These are phyloP conservation scores for Chlorella ohadii DNA, from an alignment of 139 green algal genomes.

Conservation along the genomic window DNA sequence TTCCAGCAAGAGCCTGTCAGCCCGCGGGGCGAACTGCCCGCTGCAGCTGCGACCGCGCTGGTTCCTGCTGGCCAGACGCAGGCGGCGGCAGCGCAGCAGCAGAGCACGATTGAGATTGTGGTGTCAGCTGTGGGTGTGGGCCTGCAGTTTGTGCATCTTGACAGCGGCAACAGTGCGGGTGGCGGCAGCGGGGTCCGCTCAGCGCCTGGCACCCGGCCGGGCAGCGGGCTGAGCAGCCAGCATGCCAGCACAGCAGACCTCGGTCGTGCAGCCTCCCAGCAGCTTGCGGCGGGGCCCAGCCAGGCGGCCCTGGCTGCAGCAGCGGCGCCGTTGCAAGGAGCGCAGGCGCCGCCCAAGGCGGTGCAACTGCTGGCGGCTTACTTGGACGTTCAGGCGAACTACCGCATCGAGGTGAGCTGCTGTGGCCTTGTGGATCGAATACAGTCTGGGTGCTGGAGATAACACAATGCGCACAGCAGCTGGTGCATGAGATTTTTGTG, in stretches of 20 bases:
- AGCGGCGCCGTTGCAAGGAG: neutral
- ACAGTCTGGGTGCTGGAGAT: no score
- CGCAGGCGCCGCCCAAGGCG: slow-evolving; percentile 17
- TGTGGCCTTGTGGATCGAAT: no score
- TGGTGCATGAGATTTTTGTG: no score
- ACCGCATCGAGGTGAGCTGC: slow-evolving; percentile 22
- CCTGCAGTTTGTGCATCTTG: slow-evolving; percentile 64
- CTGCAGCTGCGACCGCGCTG: neutral
- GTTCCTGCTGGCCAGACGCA: neutral
- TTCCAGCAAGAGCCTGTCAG: neutral
- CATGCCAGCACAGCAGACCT: neutral
- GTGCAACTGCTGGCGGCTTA: slow-evolving; percentile 58
- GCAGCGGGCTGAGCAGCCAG: neutral
- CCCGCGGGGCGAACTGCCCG: neutral
- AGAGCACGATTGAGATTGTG: slow-evolving; percentile 53
- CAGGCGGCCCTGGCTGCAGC: neutral
- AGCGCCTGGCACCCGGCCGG: neutral
- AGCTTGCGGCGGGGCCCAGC: neutral
- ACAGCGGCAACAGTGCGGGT: neutral
- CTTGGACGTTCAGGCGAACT: slow-evolving; percentile 48
- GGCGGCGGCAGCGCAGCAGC: neutral
- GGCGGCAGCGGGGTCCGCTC: neutral
- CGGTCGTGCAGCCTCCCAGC: neutral
- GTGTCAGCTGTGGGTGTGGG: slow-evolving; percentile 57
- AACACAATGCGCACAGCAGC: no score